Base-by-base conservation (phyloP, 2,329 filamentous ascomycete genomes). In the Penicillium sp. region DNA sequence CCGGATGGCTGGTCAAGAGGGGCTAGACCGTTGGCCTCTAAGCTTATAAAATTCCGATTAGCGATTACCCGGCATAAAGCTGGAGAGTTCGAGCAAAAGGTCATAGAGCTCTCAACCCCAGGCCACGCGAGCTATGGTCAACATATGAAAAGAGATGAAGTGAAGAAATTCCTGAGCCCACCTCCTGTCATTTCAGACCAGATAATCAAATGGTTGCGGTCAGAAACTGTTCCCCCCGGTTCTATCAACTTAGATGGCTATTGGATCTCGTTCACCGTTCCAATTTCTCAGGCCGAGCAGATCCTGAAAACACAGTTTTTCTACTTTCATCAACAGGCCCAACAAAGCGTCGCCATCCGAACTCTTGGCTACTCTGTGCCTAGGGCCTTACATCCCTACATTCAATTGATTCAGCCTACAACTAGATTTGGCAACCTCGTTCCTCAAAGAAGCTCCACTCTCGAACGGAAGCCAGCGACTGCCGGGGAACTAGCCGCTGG, bases 361-460 rank as follows among this genome's bases (percentile, higher is more conserved):
- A 80, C 82, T 5, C 70, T 83, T 16, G 74, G 78, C 44, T 89
- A 89, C 70, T 87, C 84, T 0, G 78, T 89, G 1, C 87, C 86
- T 0, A 75, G 75, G 48, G 69, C 78, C 0, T 69, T 89, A 8
- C 77, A 78, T 50, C 64, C 75, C 41, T 77, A 84, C 62, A 78
- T 89, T 55, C 81, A 83, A 55, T 78, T 87, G 66, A 83, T 88
- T 46, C 84, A 88, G 68, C 86, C 86, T 1, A 88, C 85, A 0
- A 88, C 83, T 4, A 78, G 82, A 37, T 88, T 88, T 56, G 82
- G 82, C 17, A 74, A 79, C 53, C 75, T 82, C 22, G 69, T 68
- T 30, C 62, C 78, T 2, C 77, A 82, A 54, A 67, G 62, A 42
- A 75, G 68, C 26, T 70, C 75, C 12, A 54, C 70, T 19, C 51